Evolutionary conservation across 192 early-diverging fungal genomes (phyloP).

Genomic region (Entomortierella parvispora): DNA sequence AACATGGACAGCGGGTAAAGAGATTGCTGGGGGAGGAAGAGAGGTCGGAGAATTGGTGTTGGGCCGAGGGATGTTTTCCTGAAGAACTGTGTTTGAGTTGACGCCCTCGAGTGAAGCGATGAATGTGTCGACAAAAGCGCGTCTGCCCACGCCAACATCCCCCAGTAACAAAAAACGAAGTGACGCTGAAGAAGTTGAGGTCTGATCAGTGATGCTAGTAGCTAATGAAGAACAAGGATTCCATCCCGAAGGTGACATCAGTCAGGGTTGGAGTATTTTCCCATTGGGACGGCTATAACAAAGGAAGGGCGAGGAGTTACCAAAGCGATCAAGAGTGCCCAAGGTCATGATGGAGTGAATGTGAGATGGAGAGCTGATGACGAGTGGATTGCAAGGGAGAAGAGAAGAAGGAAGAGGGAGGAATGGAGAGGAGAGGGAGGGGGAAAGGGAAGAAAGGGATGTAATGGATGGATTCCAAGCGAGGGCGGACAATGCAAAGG

Average conservation of each 20-base stretch:
- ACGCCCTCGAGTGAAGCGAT: conserved; percentile 27
- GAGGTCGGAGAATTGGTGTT: background rate
- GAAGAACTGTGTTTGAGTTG: conserved; percentile 12
- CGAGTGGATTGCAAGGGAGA: background rate
- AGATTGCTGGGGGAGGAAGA: background rate
- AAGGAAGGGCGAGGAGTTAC: background rate
- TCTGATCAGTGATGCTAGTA: background rate
- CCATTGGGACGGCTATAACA: no score
- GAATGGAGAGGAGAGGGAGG: background rate
- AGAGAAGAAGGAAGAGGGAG: background rate
- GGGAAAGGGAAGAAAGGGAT: background rate
- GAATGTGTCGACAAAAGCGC: conserved; percentile 37
- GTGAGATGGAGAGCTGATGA: background rate
- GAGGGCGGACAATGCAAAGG: background rate
- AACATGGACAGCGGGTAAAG: conserved; percentile 8
- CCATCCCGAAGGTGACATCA: background rate
- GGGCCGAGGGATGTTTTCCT: conserved; percentile 12
- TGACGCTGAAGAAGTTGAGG: conserved; percentile 6
- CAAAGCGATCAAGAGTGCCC: background rate
- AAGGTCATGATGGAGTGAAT: background rate
- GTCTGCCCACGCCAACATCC: conserved; percentile 44
- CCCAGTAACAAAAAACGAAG: conserved; percentile 42
- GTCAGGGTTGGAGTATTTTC: no score
- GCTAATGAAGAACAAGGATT: conserved; percentile 2
- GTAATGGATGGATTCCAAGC: background rate